These are phyloP conservation scores for Candida gigantensis DNA, from an alignment of 1,139 yeast genomes.

Conservation along the genomic window DNA sequence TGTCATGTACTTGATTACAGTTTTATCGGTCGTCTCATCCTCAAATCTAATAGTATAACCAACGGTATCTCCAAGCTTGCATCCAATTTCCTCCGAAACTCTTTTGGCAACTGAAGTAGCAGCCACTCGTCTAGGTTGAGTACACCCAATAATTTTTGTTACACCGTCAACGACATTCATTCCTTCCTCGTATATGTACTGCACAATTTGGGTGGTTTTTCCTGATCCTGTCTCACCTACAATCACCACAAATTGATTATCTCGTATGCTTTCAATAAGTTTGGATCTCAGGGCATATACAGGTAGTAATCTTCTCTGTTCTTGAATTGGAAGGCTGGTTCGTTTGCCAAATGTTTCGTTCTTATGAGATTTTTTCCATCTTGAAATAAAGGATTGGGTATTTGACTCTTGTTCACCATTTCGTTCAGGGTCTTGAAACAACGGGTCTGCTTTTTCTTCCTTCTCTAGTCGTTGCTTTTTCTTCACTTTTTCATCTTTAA, in stretches of 20 bases:
- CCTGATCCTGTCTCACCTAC: constrained; percentile 99
- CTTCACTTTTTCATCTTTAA: constrained; percentile 58
- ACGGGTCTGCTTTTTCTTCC: constrained; percentile 48
- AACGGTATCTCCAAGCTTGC: constrained; percentile 84
- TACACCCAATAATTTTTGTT: constrained; percentile 77
- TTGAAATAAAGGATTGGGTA: constrained; percentile 29
- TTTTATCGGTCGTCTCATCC: constrained; percentile 75
- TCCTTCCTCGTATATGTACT: constrained; percentile 91
- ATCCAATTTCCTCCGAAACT: constrained; percentile 97
- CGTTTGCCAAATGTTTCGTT: constrained; percentile 55
- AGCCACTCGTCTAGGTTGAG: constrained; percentile 97
- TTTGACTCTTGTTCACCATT: constrained; percentile 3
- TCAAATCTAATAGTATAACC: constrained; percentile 95
- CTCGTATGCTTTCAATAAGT: constrained; percentile 55
- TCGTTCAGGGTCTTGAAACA: constrained; percentile 12
- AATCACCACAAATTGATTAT: constrained; percentile 87
- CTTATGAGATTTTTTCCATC: constrained; percentile 51
- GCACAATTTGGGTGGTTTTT: constrained; percentile 96
- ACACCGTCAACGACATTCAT: constrained; percentile 50
- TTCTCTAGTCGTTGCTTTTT: constrained; percentile 54
- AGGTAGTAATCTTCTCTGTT: constrained; percentile 72
- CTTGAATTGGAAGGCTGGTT: constrained; percentile 53
- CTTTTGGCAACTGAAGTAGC: constrained; percentile 97
- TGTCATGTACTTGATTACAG: constrained; percentile 93
- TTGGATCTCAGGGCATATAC: constrained; percentile 64